Conservation (phyloP, 441 rosid species). For the Corymbia citriodora region DNA sequence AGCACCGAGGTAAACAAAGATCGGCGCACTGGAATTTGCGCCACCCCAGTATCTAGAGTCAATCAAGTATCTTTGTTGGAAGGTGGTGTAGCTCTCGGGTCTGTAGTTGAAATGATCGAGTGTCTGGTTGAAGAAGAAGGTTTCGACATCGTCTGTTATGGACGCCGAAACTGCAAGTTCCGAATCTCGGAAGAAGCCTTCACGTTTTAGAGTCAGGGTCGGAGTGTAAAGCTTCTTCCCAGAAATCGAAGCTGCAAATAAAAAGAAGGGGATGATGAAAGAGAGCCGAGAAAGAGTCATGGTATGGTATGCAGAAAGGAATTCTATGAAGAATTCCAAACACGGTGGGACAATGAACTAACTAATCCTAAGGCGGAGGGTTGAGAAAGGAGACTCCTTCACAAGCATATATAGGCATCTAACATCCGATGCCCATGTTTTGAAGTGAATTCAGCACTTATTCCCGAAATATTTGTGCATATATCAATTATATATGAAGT, state of each 20-base stretch:
- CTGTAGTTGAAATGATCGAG: slow-evolving; percentile 39
- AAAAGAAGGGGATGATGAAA: background rate
- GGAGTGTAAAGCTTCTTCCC: background rate
- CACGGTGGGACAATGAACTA: background rate
- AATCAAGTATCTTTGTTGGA: slow-evolving; percentile 26
- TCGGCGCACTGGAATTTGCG: slow-evolving; percentile 21
- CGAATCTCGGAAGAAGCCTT: background rate
- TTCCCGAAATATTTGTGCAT: background rate
- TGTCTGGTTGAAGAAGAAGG: slow-evolving; percentile 21
- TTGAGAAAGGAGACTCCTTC: background rate
- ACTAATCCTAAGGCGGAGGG: no score
- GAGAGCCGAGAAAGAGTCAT: background rate
- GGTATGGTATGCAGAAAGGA: background rate
- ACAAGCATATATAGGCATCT: background rate
- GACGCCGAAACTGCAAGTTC: background rate
- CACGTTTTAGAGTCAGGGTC: background rate
- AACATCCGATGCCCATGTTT: background rate
- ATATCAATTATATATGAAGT: background rate
- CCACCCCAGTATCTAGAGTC: slow-evolving; percentile 39
- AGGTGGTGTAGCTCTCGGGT: slow-evolving; percentile 32
- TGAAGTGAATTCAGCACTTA: background rate
- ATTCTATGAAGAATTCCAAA: background rate
- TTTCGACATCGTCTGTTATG: background rate
- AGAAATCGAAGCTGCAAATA: background rate
- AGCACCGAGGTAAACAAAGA: slow-evolving; percentile 23